These are phyloP conservation scores for Calonectria hawksworthii DNA, from an alignment of 2,329 filamentous ascomycete genomes.

Conservation along the genomic window DNA sequence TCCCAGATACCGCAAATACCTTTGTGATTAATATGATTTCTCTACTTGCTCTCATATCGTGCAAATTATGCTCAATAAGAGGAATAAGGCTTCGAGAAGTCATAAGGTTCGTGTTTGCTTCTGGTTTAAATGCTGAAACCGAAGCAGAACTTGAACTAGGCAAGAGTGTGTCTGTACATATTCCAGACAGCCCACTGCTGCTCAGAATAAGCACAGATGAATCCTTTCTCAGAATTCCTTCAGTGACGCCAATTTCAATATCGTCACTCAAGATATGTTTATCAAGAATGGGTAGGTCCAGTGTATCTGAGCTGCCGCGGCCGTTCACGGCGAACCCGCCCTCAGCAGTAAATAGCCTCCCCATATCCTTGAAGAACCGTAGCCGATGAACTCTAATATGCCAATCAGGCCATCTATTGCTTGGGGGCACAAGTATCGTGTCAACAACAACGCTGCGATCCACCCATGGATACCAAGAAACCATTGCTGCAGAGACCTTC, in stretches of 20 bases:
- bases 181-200: neutral
- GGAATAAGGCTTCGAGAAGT: constrained; percentile 28
- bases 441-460: constrained; percentile 33
- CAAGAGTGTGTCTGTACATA: neutral
- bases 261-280: neutral
- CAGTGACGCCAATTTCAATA: neutral
- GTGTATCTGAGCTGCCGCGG: neutral
- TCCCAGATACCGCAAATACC: constrained; percentile 16
- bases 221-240: neutral
- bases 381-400: constrained; percentile 39
- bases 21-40: constrained; percentile 11
- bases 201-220: neutral
- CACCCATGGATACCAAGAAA: constrained; percentile 42
- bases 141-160: neutral
- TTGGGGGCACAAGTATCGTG: constrained; percentile 41
- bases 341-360: constrained; percentile 10
- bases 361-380: neutral
- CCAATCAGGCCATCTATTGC: constrained; percentile 44
- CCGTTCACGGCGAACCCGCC: constrained; percentile 25
- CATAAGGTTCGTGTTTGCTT: constrained; percentile 36
- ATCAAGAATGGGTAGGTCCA: neutral
- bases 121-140: constrained; percentile 16
- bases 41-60: neutral
- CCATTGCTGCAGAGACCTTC: constrained; percentile 20
- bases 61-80: neutral